Conservation (phyloP, 345 rosid genomes). For the Fremontodendron californicum region DNA sequence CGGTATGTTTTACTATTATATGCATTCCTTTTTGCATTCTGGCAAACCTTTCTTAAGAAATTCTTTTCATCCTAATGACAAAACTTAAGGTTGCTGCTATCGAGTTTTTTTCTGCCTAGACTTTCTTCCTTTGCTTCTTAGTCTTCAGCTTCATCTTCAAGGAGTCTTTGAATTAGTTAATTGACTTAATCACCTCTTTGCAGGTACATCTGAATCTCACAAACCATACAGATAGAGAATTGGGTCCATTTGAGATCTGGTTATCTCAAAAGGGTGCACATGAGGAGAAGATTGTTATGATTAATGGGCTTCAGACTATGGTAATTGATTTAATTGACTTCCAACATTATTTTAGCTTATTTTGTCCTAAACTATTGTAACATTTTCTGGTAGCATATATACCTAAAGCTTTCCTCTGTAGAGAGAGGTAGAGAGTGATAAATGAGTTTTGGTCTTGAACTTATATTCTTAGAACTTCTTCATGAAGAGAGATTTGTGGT, state of each 20-base stretch:
- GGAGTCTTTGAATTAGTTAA: background rate
- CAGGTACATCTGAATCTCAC: slow-evolving; percentile 71
- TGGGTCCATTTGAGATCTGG: slow-evolving; percentile 81
- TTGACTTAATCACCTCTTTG: slow-evolving; percentile 12
- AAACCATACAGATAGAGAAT: slow-evolving; percentile 64
- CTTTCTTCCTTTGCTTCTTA: background rate
- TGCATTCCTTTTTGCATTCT: background rate
- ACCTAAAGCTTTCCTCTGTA: background rate
- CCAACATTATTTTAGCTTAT: background rate
- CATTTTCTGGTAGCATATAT: background rate
- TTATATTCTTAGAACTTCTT: background rate
- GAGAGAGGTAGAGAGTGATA: background rate
- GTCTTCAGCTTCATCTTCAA: background rate
- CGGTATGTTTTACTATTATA: slow-evolving; percentile 12
- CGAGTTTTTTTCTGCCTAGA: background rate
- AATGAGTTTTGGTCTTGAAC: background rate
- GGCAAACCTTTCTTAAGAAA: background rate
- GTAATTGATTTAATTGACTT: slow-evolving; percentile 34
- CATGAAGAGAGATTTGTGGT: background rate
- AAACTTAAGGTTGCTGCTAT: background rate
- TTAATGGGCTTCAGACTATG: slow-evolving; percentile 78
- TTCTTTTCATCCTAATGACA: background rate
- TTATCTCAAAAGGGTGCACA: slow-evolving; percentile 51
- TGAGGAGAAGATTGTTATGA: slow-evolving; percentile 62
- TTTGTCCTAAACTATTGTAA: background rate